Percentiles rank a stretch among this genome's conserved stretches.
Conservation (phyloP, 1,284 basidiomycete genomes). For the Takashimella koratensis region DNA sequence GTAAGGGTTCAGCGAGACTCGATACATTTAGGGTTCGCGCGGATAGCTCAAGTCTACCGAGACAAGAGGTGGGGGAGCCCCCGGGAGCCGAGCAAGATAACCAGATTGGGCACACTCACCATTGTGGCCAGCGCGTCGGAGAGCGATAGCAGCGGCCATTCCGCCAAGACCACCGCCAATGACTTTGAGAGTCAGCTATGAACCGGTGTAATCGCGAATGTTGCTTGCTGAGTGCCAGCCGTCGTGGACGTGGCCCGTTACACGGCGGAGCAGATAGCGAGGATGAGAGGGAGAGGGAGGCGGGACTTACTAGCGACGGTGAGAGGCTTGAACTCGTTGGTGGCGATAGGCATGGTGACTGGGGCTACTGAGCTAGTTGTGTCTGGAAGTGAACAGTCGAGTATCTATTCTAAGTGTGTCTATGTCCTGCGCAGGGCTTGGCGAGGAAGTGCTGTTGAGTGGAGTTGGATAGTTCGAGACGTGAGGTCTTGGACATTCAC, state of each 20-base stretch:
- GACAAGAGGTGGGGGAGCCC: not conserved
- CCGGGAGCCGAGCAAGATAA: not conserved
- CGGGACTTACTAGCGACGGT: not conserved
- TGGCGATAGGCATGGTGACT: not conserved
- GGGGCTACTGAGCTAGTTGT: too few relatives aligned
- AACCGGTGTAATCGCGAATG: too few relatives aligned
- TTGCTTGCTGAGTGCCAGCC: too few relatives aligned
- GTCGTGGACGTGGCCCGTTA: too few relatives aligned
- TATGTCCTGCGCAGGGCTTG: too few relatives aligned
- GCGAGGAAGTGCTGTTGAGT: too few relatives aligned
- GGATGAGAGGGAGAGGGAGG: not conserved
- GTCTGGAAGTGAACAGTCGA: too few relatives aligned
- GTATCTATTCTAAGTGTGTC: too few relatives aligned
- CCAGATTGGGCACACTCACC: not conserved
- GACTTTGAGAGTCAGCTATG: constrained; percentile 10
- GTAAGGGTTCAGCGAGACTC: too few relatives aligned
- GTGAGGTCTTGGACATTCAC: too few relatives aligned
- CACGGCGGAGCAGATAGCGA: too few relatives aligned
- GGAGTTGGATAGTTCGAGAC: too few relatives aligned
- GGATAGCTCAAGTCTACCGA: not conserved
- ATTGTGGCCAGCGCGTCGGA: constrained; percentile 35
- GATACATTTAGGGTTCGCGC: not conserved
- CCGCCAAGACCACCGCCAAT: constrained; percentile 39
- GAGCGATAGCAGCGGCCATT: constrained; percentile 30
- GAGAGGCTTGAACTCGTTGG: not conserved